phyloP scores from a whole-genome alignment of 768 basidiomycete genomes.

The Hygrocybe punicea region DNA sequence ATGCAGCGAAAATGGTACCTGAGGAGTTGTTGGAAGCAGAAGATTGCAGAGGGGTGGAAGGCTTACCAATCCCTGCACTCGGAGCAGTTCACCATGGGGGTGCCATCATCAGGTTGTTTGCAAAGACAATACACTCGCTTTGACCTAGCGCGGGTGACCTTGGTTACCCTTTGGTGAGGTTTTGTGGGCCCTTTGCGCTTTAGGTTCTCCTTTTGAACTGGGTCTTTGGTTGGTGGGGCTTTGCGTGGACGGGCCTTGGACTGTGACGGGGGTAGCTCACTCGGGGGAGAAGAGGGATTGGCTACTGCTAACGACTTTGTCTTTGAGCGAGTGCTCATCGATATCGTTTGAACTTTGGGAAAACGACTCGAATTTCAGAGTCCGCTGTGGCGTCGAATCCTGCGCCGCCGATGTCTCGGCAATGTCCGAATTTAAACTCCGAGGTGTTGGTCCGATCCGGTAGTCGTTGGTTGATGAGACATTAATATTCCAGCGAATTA shows the following conservation, averaged over 20 bases:
- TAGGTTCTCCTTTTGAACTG: slow-evolving; percentile 3
- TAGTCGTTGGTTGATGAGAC: no score
- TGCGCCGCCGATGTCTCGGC: neutral
- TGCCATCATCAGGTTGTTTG: slow-evolving; percentile 66
- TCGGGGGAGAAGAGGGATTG: slow-evolving; percentile 18
- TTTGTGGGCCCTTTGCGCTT: slow-evolving; percentile 7
- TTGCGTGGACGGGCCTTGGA: slow-evolving; percentile 15
- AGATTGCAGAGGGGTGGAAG: neutral
- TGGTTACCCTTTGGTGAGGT: slow-evolving; percentile 28
- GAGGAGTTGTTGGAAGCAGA: slow-evolving; percentile 5
- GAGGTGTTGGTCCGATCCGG: no score
- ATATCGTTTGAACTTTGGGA: slow-evolving; percentile 4
- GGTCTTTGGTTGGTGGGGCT: neutral
- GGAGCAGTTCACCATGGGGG: slow-evolving; percentile 76
- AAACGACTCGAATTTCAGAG: neutral
- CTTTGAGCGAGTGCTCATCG: slow-evolving; percentile 48
- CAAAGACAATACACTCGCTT: slow-evolving; percentile 57
- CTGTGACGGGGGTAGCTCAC: slow-evolving; percentile 10
- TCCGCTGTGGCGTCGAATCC: neutral
- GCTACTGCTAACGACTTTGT: slow-evolving; percentile 35
- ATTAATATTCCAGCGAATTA: no score
- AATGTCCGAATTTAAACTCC: neutral
- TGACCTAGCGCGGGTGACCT: slow-evolving; percentile 5
- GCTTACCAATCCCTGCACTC: slow-evolving; percentile 67
- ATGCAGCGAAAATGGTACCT: slow-evolving; percentile 89